phyloP scores from a whole-genome alignment of 768 basidiomycete species.

The Lactifluus hygrophoroides region DNA sequence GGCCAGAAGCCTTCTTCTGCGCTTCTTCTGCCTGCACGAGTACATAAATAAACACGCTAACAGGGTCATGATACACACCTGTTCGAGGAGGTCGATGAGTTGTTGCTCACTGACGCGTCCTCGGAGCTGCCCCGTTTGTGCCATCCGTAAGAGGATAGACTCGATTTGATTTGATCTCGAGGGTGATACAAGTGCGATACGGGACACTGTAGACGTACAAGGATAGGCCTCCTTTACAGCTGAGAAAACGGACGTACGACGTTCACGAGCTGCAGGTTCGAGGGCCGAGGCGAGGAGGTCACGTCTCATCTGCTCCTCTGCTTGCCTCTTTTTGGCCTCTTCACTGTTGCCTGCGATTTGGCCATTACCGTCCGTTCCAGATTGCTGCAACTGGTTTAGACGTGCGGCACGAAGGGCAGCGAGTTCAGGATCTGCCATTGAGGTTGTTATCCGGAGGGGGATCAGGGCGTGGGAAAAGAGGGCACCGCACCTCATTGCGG shows the following conservation, averaged over 20 bases:
- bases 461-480: constrained; percentile 4
- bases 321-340: constrained; percentile 33
- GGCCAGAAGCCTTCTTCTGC: constrained; percentile 28
- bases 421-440: constrained; percentile 32
- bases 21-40: constrained; percentile 38
- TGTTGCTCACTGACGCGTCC: constrained; percentile 72
- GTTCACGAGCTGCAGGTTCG: constrained; percentile 19
- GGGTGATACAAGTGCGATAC: constrained; percentile 81
- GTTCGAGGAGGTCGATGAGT: constrained; percentile 78
- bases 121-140: constrained; percentile 71
- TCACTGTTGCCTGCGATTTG: constrained; percentile 41
- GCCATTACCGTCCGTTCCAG: constrained; percentile 13
- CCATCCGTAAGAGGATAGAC: constrained; percentile 69
- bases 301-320: constrained; percentile 69
- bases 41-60: neutral
- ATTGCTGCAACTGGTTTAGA: constrained; percentile 33
- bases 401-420: constrained; percentile 39
- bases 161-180: constrained; percentile 77
- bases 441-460: neutral
- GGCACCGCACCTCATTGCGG: constrained; percentile 19
- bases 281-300: constrained; percentile 36
- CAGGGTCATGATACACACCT: constrained; percentile 40
- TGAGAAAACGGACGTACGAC: constrained; percentile 4
- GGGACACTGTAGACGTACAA: constrained; percentile 47
- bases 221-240: neutral